These are phyloP conservation scores for Backusella sp. DNA, from an alignment of 192 early-diverging fungal genomes.

Conservation along the genomic window DNA sequence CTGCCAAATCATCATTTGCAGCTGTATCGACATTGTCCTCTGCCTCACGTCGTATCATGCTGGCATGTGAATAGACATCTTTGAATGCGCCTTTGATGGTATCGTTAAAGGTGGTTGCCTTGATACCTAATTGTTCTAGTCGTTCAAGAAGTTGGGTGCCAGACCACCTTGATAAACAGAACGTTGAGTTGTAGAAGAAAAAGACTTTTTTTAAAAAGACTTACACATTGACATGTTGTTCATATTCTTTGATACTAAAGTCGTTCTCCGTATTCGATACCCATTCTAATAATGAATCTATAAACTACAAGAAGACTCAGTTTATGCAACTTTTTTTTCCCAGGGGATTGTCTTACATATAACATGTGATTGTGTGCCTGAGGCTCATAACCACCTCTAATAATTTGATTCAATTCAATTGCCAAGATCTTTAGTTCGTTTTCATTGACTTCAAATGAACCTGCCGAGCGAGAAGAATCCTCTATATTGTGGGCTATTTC, in stretches of 20 bases:
- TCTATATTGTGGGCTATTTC: slow-evolving; percentile 59
- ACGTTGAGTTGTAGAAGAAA: too few relatives aligned
- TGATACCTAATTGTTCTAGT: slow-evolving; percentile 21
- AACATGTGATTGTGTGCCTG: slow-evolving; percentile 21
- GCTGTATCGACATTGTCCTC: neutral
- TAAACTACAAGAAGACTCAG: neutral
- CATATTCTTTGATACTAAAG: slow-evolving; percentile 21
- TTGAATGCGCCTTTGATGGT: slow-evolving; percentile 20
- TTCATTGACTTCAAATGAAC: slow-evolving; percentile 47
- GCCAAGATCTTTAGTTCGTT: slow-evolving; percentile 31
- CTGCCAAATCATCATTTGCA: neutral
- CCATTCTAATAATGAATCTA: slow-evolving; percentile 20
- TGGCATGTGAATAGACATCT: neutral
- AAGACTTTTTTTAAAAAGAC: neutral
- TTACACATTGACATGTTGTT: slow-evolving; percentile 25
- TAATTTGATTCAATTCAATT: slow-evolving; percentile 37
- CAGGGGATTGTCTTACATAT: slow-evolving; percentile 15
- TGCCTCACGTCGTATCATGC: slow-evolving; percentile 1
- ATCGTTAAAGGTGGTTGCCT: neutral
- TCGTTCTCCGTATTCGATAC: slow-evolving; percentile 14
- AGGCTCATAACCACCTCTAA: slow-evolving; percentile 8
- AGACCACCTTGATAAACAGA: slow-evolving; percentile 20
- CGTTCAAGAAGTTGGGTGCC: slow-evolving; percentile 20
- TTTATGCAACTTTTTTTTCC: neutral
- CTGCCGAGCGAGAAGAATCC: slow-evolving; percentile 50